Base-by-base conservation (phyloP, 2,329 filamentous ascomycete species). In the Trichocomaceae sp. region DNA sequence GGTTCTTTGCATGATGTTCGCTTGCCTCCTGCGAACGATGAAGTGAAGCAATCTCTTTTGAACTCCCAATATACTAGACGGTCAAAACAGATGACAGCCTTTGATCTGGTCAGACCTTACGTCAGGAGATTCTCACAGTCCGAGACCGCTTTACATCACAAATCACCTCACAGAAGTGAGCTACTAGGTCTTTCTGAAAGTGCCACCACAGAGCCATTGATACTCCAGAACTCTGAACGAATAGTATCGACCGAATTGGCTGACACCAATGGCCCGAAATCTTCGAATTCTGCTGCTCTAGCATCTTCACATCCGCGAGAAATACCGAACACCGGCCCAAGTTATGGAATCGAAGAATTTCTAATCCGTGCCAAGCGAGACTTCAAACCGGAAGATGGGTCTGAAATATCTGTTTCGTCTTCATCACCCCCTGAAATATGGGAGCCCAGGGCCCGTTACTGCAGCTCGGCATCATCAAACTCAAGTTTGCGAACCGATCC, bases 171-270 rank as follows among this genome's bases (percentile, higher is more conserved):
- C n/a, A 47, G 31, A 37, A 41, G 52, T 1, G 41, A 54, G 33
- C 35, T 42, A 12, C 12, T 46, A 0, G 22, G 19, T 12, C 35
- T 42, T 35, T 19, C 50, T 9, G 44, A 50, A 47, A 45, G 35
- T 23, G 8, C 47, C 26, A 23, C 31, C 7, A 41, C 20, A 47
- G 46, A 35, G 1, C 46, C 46, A n/a, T 9, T 29, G 31, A 15
- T 20, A 10, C n/a, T 6, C 23, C 26, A 46, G 26, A 19, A 4
- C 12, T 19, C 22, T 22, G 22, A 52, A 44, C 37, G 46, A 8
- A 29, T 17, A 35, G 29, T 69, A 42, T 69, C 66, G 10, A 62
- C 67, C 13, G 48, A 66, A 17, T 64, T 61, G 0, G 59, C 63
- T 2, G 49, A 54, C 29, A 61, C 60, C 23, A 59, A 60, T 46